Conservation (phyloP, 2,329 filamentous ascomycete genomes). For the Cadophora luteo-olivacea region DNA sequence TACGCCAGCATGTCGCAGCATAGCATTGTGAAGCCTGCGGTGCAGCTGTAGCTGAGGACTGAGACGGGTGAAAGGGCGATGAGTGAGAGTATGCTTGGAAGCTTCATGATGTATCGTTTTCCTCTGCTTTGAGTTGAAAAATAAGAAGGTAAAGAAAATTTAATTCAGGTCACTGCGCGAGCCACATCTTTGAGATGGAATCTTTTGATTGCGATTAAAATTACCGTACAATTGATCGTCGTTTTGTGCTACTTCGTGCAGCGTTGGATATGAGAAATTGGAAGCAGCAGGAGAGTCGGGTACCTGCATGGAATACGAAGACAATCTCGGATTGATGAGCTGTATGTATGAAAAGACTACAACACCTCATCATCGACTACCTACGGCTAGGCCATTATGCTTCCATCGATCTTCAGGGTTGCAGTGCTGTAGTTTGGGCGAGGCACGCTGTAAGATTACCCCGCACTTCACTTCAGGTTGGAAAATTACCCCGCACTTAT, state of each 20-base stretch:
- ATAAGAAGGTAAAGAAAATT: no score
- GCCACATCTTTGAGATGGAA: no score
- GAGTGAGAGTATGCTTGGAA: neutral
- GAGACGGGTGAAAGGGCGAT: neutral
- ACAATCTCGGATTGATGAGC: neutral
- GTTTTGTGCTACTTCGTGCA: neutral
- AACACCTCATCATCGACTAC: no score
- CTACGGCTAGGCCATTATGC: no score
- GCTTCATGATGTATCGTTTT: neutral
- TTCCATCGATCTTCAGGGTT: neutral
- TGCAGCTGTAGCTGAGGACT: neutral
- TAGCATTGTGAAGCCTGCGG: neutral
- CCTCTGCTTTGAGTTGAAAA: no score
- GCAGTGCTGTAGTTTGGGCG: neutral
- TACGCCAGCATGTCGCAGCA: conserved; percentile 3
- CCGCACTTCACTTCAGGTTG: neutral
- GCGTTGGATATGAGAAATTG: neutral
- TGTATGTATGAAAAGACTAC: no score
- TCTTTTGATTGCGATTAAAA: neutral
- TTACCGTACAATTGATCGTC: neutral
- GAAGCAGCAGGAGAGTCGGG: no score
- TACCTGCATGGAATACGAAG: neutral
- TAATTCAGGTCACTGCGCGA: no score
- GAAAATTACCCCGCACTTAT: neutral
- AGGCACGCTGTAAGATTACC: neutral